phyloP scores from a whole-genome alignment of 331 rosid genomes.

The Acacia pycnantha region DNA sequence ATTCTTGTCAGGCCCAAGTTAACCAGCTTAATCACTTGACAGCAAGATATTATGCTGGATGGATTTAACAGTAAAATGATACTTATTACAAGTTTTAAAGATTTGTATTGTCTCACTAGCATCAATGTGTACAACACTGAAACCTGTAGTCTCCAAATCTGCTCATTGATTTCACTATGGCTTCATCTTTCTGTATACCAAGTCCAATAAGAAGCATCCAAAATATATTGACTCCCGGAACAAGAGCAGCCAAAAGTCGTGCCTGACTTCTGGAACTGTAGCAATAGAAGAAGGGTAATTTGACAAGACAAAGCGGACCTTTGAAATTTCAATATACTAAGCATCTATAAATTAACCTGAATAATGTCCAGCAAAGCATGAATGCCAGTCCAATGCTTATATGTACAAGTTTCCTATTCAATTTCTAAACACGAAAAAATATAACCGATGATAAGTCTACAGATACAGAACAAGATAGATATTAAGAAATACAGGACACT shows the following conservation, averaged over 20 bases:
- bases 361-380: slow-evolving; percentile 96
- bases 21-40: slow-evolving; percentile 15
- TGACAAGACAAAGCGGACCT: slow-evolving; percentile 24
- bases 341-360: slow-evolving; percentile 56
- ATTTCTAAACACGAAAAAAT: slow-evolving; percentile 51
- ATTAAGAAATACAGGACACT: slow-evolving; percentile 6
- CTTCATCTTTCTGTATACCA: slow-evolving; percentile 84
- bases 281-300: slow-evolving; percentile 19
- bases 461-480: not conserved
- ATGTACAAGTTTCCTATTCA: slow-evolving; percentile 95
- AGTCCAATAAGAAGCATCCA: slow-evolving; percentile 75
- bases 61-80: not conserved
- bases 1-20: slow-evolving; percentile 13
- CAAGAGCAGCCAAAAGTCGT: slow-evolving; percentile 54
- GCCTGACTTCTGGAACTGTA: slow-evolving; percentile 55
- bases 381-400: slow-evolving; percentile 77
- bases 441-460: slow-evolving; percentile 29
- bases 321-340: not conserved
- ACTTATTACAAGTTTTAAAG: slow-evolving; percentile 13
- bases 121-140: slow-evolving; percentile 19
- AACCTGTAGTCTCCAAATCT: slow-evolving; percentile 90
- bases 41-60: slow-evolving; percentile 3
- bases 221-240: slow-evolving; percentile 75
- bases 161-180: slow-evolving; percentile 87
- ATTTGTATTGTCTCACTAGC: slow-evolving; percentile 16